Evolutionary conservation across 139 green algal genomes (phyloP), one percentile per base, ranked within the genome.

Genomic region (Eudorina sp.): DNA sequence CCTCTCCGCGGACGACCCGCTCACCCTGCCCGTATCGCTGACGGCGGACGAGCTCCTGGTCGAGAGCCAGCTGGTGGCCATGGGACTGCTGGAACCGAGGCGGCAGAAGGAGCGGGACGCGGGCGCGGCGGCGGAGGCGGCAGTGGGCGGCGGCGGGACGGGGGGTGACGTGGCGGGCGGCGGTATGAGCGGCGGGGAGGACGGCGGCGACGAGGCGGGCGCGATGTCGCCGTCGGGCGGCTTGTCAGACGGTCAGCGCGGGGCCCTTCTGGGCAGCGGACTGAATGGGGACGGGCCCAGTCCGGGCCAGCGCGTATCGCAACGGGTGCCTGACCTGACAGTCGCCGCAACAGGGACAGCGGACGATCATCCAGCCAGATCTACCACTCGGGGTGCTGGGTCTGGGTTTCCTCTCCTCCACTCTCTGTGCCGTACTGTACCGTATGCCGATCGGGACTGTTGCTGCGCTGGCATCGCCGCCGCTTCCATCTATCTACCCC

Each of bases 11-110:
- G 80, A 53, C 58, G 53, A 46, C 60, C 36, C 16, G 25, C 36
- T 45, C 58, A n/a, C 40, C 38, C 40, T 58, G 85, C 74, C 23
- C 38, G 25, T 13, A 13, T 34, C 29, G 40, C 81, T 93, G 7
- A 89, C 46, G 16, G 72, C 84, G 1, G 83, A 89, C 19, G 87
- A 91, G 78, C 73, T 91, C 70, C 48, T 90, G 29, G 90, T 89
- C 6, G 87, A 90, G 51, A 89, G 77, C 62, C 87, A 93, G 90
- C 70, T 91, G 46, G 83, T 90, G 38, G 87, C 90, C 7, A 55
- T 90, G 64, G 88, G 88, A 11, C 53, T 91, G 84, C 60, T 93
- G 23, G 90, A 93, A 70, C 60, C 88, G 60, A 43, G 80, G 29
- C 69, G 84, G 41, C 72, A 38, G 43, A 78, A 78, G 40, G 69